Percentiles rank a stretch among this genome's conserved stretches.
These are phyloP conservation scores for Infundibulicybe gibba DNA, from an alignment of 768 basidiomycete genomes.

Conservation along the genomic window DNA sequence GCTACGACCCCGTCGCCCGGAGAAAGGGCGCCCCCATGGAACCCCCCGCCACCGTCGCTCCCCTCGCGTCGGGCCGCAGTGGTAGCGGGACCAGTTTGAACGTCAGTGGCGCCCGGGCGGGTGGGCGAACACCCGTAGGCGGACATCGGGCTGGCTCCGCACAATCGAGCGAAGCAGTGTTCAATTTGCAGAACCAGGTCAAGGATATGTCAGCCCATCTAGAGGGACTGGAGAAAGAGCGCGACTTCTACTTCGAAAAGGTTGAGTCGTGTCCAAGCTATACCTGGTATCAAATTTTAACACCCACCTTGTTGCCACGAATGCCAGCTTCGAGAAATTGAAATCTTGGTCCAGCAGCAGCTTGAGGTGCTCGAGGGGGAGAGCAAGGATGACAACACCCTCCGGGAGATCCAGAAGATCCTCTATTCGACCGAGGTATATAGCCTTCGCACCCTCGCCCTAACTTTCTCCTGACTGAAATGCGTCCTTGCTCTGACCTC, in stretches of 20 bases:
- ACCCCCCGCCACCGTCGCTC: slow-evolving; percentile 75
- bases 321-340: slow-evolving; percentile 86
- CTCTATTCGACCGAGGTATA: slow-evolving; percentile 92
- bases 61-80: slow-evolving; percentile 44
- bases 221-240: slow-evolving; percentile 93
- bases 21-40: slow-evolving; percentile 77
- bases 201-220: slow-evolving; percentile 78
- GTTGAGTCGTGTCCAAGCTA: slow-evolving; percentile 35
- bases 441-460: slow-evolving; percentile 3
- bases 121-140: slow-evolving; percentile 70
- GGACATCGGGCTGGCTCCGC: slow-evolving; percentile 68
- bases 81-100: slow-evolving; percentile 20
- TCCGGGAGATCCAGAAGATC: slow-evolving; percentile 86
- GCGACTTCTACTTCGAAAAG: slow-evolving; percentile 99
- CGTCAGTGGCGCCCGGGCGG: slow-evolving; percentile 35
- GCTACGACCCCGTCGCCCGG: slow-evolving; percentile 82
- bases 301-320: not conserved
- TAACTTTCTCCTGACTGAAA: not conserved
- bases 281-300: not conserved
- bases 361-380: slow-evolving; percentile 56
- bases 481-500: not conserved
- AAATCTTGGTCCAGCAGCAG: slow-evolving; percentile 86
- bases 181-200: slow-evolving; percentile 70
- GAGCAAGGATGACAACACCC: slow-evolving; percentile 53
- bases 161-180: slow-evolving; percentile 63